Conservation (phyloP, 768 basidiomycete species). For the Boletus reticulatus region DNA sequence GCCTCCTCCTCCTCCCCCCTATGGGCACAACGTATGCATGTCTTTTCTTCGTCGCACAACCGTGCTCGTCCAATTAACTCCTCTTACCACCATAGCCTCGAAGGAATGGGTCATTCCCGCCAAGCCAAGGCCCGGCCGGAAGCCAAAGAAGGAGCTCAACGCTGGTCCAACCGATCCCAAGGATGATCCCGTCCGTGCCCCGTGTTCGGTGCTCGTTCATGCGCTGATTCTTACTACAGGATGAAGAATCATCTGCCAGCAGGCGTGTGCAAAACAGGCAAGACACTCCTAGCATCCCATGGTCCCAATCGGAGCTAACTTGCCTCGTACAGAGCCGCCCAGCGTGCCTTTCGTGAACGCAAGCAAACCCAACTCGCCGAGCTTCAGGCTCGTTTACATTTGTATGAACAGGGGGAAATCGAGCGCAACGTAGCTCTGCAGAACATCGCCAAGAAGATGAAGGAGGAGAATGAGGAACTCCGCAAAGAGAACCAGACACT, state of each 20-base stretch:
- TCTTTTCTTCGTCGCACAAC: neutral
- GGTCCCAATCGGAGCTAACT: conserved; percentile 5
- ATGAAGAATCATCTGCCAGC: conserved; percentile 52
- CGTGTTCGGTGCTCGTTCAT: neutral
- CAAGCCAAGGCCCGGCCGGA: conserved; percentile 83
- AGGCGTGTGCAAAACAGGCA: conserved; percentile 79
- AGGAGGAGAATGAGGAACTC: conserved; percentile 81
- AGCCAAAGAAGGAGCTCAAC: conserved; percentile 71
- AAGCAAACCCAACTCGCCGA: conserved; percentile 88
- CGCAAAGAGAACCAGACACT: conserved; percentile 64
- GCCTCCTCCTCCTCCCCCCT: conserved; percentile 52
- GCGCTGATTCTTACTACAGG: conserved; percentile 14
- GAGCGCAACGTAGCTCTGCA: conserved; percentile 85
- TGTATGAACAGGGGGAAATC: conserved; percentile 88
- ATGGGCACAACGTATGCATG: conserved; percentile 69
- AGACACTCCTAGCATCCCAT: conserved; percentile 6
- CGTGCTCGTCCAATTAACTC: neutral
- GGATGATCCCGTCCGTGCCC: conserved; percentile 48
- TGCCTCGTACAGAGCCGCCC: conserved; percentile 62
- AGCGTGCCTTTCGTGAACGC: conserved; percentile 86
- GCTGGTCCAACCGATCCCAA: conserved; percentile 28
- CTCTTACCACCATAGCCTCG: conserved; percentile 51
- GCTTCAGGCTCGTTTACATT: conserved; percentile 79
- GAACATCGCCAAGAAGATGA: conserved; percentile 76
- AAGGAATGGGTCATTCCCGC: conserved; percentile 88